These are phyloP conservation scores for Fusarium brevicatenulatum DNA, from an alignment of 2,329 filamentous ascomycete genomes.

Conservation along the genomic window DNA sequence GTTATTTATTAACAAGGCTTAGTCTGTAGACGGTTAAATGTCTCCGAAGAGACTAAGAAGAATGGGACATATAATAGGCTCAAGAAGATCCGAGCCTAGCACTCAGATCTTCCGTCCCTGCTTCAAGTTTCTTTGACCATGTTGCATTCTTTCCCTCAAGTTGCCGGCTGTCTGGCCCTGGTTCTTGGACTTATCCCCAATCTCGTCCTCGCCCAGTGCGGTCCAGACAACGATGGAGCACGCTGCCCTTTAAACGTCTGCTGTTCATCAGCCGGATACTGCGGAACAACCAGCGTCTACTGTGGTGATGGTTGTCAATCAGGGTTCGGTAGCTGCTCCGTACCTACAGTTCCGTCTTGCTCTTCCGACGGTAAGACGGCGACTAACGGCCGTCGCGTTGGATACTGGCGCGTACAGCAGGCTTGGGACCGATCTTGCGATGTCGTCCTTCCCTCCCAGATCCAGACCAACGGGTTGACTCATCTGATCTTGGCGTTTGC, in stretches of 20 bases:
- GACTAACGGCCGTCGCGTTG: background rate
- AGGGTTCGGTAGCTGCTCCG: background rate
- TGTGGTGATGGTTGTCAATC: background rate
- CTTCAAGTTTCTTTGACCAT: background rate
- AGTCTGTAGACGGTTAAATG: background rate
- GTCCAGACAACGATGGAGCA: background rate
- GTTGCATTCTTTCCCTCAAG: background rate
- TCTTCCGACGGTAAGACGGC: background rate
- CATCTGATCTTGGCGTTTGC: background rate
- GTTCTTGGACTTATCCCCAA: background rate
- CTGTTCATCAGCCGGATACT: background rate
- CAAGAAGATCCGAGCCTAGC: background rate
- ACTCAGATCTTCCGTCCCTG: fast-evolving
- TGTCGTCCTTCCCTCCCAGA: background rate
- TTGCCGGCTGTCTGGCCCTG: background rate
- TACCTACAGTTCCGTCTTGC: background rate
- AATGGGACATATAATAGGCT: background rate
- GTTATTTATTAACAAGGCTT: background rate
- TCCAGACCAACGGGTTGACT: background rate
- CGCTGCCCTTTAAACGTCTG: background rate
- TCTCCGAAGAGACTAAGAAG: background rate
- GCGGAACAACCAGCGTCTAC: background rate
- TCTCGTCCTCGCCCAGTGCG: background rate
- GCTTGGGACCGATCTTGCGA: background rate
- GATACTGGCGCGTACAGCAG: background rate